Conservation (phyloP, 208 protist species). For the Crithidia brevicula region DNA sequence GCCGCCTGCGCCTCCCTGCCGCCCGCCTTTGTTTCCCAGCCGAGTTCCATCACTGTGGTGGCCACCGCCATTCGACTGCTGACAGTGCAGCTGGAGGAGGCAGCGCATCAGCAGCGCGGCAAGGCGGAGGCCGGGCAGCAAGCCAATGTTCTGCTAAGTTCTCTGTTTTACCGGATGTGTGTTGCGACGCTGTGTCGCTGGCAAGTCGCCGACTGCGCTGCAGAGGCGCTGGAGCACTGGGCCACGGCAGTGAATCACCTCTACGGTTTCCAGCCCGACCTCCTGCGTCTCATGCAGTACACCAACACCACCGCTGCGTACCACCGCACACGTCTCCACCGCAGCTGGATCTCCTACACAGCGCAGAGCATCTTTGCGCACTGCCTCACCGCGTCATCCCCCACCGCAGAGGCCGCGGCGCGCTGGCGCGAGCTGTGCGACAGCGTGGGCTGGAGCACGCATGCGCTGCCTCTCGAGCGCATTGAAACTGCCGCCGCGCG, state of each 20-base stretch:
- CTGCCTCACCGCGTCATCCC: conserved; percentile 30
- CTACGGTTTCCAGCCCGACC: conserved; percentile 47
- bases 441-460: conserved; percentile 64
- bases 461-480: conserved; percentile 47
- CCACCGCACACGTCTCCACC: conserved; percentile 27
- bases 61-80: conserved; percentile 27
- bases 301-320: conserved; percentile 28
- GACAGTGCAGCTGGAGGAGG: conserved; percentile 24
- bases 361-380: conserved; percentile 48
- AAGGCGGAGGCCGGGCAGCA: neutral
- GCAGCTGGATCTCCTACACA: conserved; percentile 43
- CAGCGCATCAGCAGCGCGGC: conserved; percentile 17
- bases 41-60: conserved; percentile 21
- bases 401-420: conserved; percentile 19
- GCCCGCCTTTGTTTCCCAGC: neutral
- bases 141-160: conserved; percentile 10
- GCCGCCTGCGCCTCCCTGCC: neutral
- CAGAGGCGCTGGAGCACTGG: conserved; percentile 46
- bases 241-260: conserved; percentile 38
- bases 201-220: conserved; percentile 15
- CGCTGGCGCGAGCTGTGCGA: conserved; percentile 54
- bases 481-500: conserved; percentile 32
- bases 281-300: conserved; percentile 22
- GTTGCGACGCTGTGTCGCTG: conserved; percentile 30
- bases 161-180: conserved; percentile 34